Evolutionary conservation across 2,329 filamentous ascomycete species (phyloP).

Genomic region (Nannizziopsis arthrosporioides): DNA sequence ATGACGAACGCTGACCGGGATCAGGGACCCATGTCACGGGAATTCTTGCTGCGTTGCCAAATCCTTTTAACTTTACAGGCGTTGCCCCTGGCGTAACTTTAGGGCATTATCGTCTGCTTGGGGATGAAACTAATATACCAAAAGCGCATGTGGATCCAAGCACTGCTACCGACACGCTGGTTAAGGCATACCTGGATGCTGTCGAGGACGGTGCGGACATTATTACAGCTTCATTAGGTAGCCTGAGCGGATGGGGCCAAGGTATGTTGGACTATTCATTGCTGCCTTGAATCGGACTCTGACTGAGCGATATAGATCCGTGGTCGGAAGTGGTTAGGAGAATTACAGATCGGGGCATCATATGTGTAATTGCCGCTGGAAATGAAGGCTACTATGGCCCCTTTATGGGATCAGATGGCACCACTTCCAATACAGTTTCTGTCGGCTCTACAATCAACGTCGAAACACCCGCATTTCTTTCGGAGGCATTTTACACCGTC

Average conservation of each 20-base stretch:
- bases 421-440: not conserved
- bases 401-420: not conserved
- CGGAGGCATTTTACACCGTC: not conserved
- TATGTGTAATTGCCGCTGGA: not conserved
- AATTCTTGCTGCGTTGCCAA: not conserved
- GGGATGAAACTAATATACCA: not conserved
- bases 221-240: not conserved
- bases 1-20: not conserved
- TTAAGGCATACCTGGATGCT: not conserved
- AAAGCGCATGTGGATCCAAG: not conserved
- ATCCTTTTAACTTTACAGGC: not conserved
- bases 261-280: not conserved
- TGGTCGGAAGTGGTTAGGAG: not conserved
- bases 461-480: not conserved
- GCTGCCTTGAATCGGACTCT: not conserved
- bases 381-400: not conserved
- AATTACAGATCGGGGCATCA: not conserved
- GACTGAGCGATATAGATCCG: not conserved
- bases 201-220: not conserved
- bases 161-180: not conserved
- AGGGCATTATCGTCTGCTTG: not conserved
- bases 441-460: not conserved
- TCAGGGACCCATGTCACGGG: not conserved
- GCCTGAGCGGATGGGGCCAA: not conserved
- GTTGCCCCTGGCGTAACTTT: not conserved